Percentiles rank a stretch among this genome's conserved stretches.
These are phyloP conservation scores for Pachysolen tannophilus DNA, from an alignment of 805 yeast species.

Conservation along the genomic window DNA sequence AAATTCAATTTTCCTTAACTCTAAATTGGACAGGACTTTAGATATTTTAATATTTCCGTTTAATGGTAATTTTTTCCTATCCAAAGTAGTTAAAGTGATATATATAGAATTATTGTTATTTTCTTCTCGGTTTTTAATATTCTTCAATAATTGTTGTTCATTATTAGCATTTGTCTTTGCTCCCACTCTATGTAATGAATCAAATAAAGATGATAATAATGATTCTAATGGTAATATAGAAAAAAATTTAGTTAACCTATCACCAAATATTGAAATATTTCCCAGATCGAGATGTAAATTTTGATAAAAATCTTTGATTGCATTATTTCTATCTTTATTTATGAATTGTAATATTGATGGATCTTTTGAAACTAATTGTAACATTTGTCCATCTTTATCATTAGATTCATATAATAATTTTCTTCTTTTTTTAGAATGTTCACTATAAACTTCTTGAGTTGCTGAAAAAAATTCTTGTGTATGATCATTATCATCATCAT, in stretches of 20 bases:
- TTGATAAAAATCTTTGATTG: slow-evolving; percentile 14
- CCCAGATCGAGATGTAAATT: too few species aligned
- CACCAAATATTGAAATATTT: slow-evolving; percentile 24
- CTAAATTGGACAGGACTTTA: slow-evolving; percentile 26
- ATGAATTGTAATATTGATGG: slow-evolving; percentile 44
- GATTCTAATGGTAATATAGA: slow-evolving; percentile 35
- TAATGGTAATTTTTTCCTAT: slow-evolving; percentile 34
- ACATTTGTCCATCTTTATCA: slow-evolving; percentile 24
- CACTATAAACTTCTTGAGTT: slow-evolving; percentile 35
- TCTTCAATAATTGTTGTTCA: slow-evolving; percentile 4
- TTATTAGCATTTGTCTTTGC: slow-evolving; percentile 16
- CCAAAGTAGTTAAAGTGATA: slow-evolving; percentile 23
- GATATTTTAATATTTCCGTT: slow-evolving; percentile 39
- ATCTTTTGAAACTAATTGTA: slow-evolving; percentile 35
- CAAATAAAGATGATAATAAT: slow-evolving; percentile 31
- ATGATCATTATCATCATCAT: slow-evolving; percentile 25
- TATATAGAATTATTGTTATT: slow-evolving; percentile 17
- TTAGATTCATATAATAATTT: slow-evolving; percentile 16
- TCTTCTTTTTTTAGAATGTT: slow-evolving; percentile 23
- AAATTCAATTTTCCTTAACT: slow-evolving; percentile 44
- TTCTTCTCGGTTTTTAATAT: slow-evolving; percentile 12
- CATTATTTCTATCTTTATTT: slow-evolving; percentile 15
- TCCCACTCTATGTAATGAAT: slow-evolving; percentile 35
- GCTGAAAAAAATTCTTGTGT: slow-evolving; percentile 21
- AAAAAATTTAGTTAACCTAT: slow-evolving; percentile 45